Conservation (phyloP, 805 yeast genomes). For the Vanderwaltozyma yarrowii region DNA sequence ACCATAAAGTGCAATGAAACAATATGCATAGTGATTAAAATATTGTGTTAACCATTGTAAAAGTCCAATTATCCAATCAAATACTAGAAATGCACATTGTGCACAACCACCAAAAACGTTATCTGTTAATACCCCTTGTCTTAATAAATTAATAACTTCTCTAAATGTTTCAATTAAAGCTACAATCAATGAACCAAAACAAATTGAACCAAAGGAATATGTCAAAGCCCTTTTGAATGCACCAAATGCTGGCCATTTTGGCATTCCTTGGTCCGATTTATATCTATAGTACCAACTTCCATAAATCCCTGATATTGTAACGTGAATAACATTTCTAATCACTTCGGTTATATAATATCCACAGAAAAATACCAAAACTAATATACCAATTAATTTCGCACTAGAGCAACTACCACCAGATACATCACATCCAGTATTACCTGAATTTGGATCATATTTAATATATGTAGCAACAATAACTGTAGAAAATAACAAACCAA, state of each 20-base stretch:
- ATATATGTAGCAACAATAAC: conserved; percentile 69
- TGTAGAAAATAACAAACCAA: conserved; percentile 54
- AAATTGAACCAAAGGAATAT: conserved; percentile 81
- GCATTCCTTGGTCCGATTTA: conserved; percentile 66
- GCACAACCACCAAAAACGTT: conserved; percentile 41
- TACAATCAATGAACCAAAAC: conserved; percentile 72
- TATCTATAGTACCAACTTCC: conserved; percentile 89
- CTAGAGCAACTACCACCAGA: conserved; percentile 47
- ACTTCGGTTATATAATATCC: conserved; percentile 82
- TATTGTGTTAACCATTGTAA: conserved; percentile 74
- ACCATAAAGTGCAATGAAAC: conserved; percentile 82
- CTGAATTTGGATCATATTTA: conserved; percentile 52
- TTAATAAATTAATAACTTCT: conserved; percentile 41
- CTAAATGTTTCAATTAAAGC: conserved; percentile 59
- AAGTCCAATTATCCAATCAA: conserved; percentile 51
- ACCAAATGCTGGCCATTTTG: conserved; percentile 69
- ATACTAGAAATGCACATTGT: conserved; percentile 40
- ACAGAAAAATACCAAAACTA: conserved; percentile 68
- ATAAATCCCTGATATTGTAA: conserved; percentile 70
- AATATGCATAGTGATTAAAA: conserved; percentile 85
- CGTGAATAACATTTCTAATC: conserved; percentile 68
- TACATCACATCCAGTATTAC: conserved; percentile 42
- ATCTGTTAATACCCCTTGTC: conserved; percentile 30
- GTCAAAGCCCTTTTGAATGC: conserved; percentile 74
- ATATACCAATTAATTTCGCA: conserved; percentile 53